These are phyloP conservation scores for Hylodesmum podocarpum DNA, from an alignment of 306 rosid genomes.

Conservation along the genomic window DNA sequence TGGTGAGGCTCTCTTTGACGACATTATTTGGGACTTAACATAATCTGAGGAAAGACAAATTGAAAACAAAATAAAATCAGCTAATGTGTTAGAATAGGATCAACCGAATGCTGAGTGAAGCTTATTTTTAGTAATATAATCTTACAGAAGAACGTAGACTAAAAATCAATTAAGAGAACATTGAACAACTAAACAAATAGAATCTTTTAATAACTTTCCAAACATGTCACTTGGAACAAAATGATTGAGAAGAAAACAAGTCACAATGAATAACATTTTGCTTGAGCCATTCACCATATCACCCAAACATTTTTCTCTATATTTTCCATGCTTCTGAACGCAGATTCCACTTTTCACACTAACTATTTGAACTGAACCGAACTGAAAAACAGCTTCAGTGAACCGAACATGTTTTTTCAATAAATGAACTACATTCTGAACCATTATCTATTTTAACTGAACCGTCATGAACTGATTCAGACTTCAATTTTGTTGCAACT, in stretches of 20 bases:
- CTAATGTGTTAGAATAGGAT: not conserved
- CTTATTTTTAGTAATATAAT: not conserved
- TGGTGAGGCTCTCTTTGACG: conserved; percentile 29
- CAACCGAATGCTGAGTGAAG: not conserved
- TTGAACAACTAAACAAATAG: not conserved
- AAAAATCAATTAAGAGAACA: not conserved
- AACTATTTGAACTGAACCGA: too few relatives aligned
- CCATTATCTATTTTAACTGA: too few relatives aligned
- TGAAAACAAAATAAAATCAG: not conserved
- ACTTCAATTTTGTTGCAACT: too few relatives aligned
- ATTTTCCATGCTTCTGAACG: not conserved
- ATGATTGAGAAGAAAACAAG: not conserved
- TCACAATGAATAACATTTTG: not conserved
- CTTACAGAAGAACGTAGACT: not conserved
- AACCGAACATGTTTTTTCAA: too few relatives aligned
- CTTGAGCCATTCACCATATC: not conserved
- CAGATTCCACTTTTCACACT: not conserved
- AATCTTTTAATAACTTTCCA: not conserved
- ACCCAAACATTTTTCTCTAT: not conserved
- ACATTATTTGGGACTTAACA: conserved; percentile 21
- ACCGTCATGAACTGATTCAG: too few relatives aligned
- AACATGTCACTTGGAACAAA: not conserved
- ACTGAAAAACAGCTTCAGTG: too few relatives aligned
- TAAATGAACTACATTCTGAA: too few relatives aligned
- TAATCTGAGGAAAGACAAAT: conserved; percentile 16